phyloP scores from a whole-genome alignment of 1,284 basidiomycete genomes.

The Cronartium ribicola region DNA sequence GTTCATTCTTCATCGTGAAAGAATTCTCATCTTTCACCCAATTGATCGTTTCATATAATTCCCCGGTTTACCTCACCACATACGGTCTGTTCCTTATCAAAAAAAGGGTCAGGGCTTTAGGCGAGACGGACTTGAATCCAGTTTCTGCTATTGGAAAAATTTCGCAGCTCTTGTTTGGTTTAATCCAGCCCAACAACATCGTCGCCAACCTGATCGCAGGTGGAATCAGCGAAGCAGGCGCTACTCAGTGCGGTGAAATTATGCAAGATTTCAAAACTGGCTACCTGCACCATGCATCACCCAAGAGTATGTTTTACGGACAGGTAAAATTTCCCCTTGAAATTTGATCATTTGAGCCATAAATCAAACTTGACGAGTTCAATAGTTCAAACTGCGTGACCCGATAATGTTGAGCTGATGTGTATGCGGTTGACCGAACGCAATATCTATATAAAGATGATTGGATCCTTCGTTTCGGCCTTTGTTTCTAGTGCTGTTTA shows the following conservation, averaged over 20 bases:
- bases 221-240: slow-evolving; percentile 91
- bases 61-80: background rate
- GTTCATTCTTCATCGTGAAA: background rate
- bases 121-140: slow-evolving; percentile 50
- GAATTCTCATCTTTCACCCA: background rate
- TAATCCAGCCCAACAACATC: slow-evolving; percentile 77
- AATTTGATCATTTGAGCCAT: background rate
- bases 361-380: background rate
- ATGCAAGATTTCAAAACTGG: slow-evolving; percentile 99
- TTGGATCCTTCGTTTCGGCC: slow-evolving; percentile 80
- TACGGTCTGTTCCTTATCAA: background rate
- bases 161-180: slow-evolving; percentile 86
- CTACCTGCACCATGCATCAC: slow-evolving; percentile 62
- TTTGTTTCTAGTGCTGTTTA: slow-evolving; percentile 83
- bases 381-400: slow-evolving; percentile 47
- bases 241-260: slow-evolving; percentile 92
- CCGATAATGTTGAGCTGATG: slow-evolving; percentile 51
- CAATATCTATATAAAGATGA: slow-evolving; percentile 62
- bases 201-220: slow-evolving; percentile 95
- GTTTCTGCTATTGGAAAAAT: slow-evolving; percentile 91
- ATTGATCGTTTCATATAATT: background rate
- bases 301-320: slow-evolving; percentile 52
- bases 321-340: slow-evolving; percentile 47
- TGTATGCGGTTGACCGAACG: too few species aligned
- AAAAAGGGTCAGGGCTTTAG: slow-evolving; percentile 45